Base-by-base conservation (phyloP, 345 rosid species). In the Linum trigynum region DNA sequence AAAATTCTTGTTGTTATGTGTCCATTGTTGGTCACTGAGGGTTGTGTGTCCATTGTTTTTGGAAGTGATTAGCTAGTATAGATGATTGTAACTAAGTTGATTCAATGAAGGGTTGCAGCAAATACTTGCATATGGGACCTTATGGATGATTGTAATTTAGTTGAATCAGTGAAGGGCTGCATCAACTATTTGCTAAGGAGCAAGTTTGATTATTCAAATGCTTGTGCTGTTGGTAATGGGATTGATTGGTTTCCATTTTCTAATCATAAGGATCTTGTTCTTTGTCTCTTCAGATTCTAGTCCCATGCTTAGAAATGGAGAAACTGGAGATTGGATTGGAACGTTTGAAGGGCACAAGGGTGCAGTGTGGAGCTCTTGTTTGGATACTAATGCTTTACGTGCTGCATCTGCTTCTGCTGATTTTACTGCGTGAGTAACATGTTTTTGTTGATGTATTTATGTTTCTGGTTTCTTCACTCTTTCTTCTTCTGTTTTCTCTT, bases 321-420 rank as follows among this genome's bases (percentile, higher is more conserved):
- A 95, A 86, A 95, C 96, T 63, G 99, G 97, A 65, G 99, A 95
- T 55, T 95, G 97, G 99, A 86, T 95, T 55, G 97, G 97, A 51
- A 95, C 99, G 40, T 95, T 95, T 83, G 94, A 87, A 79, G 99
- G 99, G 51, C 97, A 95, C 57, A 95, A 95, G 72, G 97, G 99
- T 72, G 97, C 95, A 12, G 97, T 95, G 64, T 95, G 99, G 99
- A 91, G 99, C 72, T 89, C 92, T 66, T 82, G 91, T 77, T 79
- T 95, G 68, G 97, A 95, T 69, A 82, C 82, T 42, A 78, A 87
- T 79, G 99, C 97, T 39, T 69, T 87, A 58, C 91, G 83, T 65
- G 96, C 97, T 61, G 99, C 97, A 75, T 88, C 97, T 68, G 96
- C 82, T 72, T 95, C 99, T 63, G 97, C 99, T n/a, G 99, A 95